Evolutionary conservation across 1,284 basidiomycete species (phyloP).

Genomic region (Coniferiporia weirii): DNA sequence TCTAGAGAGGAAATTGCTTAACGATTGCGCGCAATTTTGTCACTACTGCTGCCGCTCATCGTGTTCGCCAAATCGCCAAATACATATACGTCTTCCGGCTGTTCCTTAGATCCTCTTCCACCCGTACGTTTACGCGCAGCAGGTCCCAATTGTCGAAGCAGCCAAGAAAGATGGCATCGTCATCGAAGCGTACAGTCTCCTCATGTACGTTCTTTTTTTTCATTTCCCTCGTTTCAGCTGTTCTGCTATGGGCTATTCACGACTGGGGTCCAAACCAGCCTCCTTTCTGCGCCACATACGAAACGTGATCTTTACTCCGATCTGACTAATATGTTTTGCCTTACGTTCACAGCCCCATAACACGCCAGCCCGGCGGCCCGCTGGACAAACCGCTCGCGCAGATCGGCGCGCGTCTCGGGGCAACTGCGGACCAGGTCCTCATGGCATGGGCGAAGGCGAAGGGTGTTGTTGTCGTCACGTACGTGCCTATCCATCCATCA

Average conservation of each 20-base stretch:
- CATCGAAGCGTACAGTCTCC: constrained; percentile 65
- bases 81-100: no score
- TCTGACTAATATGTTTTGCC: not conserved
- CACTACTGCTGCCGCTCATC: constrained; percentile 19
- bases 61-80: no score
- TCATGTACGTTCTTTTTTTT: constrained; percentile 39
- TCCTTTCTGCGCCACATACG: no score
- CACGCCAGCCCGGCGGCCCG: constrained; percentile 55
- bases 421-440: constrained; percentile 62
- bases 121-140: constrained; percentile 59
- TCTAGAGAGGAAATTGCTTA: constrained; percentile 22
- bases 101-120: constrained; percentile 53
- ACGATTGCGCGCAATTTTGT: constrained; percentile 28
- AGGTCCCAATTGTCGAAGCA: constrained; percentile 53
- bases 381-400: constrained; percentile 57
- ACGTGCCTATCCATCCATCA: constrained; percentile 25
- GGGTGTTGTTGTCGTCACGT: constrained; percentile 64
- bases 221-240: not conserved
- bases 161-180: constrained; percentile 53
- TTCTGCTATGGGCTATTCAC: not conserved
- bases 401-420: constrained; percentile 51
- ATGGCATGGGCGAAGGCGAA: constrained; percentile 64
- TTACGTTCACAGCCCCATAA: constrained; percentile 47
- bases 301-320: no score
- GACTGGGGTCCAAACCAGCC: no score